A percentile compares a stretch with the other conserved stretches of the same genome.
phyloP scores from a whole-genome alignment of 2,329 filamentous ascomycete species.

The Penicillium sp. region DNA sequence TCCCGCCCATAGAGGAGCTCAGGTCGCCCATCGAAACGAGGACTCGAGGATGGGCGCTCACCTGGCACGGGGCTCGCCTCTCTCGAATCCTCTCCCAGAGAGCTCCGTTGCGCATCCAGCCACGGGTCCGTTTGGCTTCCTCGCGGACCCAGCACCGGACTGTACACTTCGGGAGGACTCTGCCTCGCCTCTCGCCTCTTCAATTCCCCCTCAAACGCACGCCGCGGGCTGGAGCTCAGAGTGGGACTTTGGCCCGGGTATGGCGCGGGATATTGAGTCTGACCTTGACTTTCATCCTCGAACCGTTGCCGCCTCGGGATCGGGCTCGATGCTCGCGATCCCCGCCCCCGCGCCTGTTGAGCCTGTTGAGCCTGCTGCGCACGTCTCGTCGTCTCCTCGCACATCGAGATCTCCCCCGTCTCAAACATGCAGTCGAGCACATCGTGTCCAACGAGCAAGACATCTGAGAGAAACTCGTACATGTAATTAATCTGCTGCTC shows the following conservation, averaged over 20 bases:
- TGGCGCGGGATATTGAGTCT: background rate
- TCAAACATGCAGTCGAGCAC: slow-evolving; percentile 13
- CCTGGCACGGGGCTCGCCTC: background rate
- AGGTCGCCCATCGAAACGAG: background rate
- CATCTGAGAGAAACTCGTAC: slow-evolving; percentile 11
- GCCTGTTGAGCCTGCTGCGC: background rate
- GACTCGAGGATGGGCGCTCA: background rate
- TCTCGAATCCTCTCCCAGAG: background rate
- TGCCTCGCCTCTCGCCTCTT: background rate
- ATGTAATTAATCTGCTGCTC: slow-evolving; percentile 16
- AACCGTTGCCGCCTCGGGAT: background rate
- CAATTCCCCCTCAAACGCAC: background rate
- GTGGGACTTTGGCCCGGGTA: background rate
- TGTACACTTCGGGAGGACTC: background rate
- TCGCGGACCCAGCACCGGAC: background rate
- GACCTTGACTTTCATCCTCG: background rate
- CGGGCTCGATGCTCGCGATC: background rate
- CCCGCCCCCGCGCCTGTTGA: background rate
- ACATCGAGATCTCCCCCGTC: slow-evolving; percentile 14
- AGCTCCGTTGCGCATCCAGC: background rate
- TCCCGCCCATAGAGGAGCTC: background rate
- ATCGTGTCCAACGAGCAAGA: slow-evolving; percentile 11
- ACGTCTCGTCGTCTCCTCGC: slow-evolving; percentile 2
- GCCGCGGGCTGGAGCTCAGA: background rate
- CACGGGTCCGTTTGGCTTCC: background rate